Evolutionary conservation across 2,329 filamentous ascomycete species (phyloP).

Genomic region (Trichoderma breve): DNA sequence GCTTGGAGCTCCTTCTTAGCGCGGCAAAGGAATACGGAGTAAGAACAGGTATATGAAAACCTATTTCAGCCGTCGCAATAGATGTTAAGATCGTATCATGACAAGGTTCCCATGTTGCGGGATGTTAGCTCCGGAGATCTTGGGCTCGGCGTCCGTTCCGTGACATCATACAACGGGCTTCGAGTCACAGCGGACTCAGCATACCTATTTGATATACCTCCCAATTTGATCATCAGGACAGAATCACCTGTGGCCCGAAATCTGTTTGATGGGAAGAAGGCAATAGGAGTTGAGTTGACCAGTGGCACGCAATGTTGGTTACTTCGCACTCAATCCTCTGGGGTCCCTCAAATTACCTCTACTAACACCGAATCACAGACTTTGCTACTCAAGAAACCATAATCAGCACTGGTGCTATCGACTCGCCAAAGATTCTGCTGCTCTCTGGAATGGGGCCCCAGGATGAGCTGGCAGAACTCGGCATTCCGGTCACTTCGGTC

Average conservation of each 20-base stretch:
- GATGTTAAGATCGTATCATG: neutral
- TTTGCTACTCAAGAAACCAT: too few species aligned
- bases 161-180: neutral
- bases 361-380: too few species aligned
- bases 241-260: neutral
- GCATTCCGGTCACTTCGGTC: too few species aligned
- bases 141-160: neutral
- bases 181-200: neutral
- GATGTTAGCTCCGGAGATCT: neutral
- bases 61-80: too few species aligned
- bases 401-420: too few species aligned
- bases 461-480: too few species aligned
- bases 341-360: too few species aligned
- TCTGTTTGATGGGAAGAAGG: neutral
- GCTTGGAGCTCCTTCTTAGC: neutral
- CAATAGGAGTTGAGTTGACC: neutral
- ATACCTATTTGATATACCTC: neutral
- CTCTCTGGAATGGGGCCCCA: too few species aligned
- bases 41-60: neutral
- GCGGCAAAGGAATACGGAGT: neutral
- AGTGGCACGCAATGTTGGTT: neutral
- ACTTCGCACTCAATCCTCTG: too few species aligned
- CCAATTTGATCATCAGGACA: neutral
- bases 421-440: too few species aligned
- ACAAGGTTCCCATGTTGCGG: neutral